Evolutionary conservation across 208 protist species (phyloP), one percentile per base, ranked within the genome.

Genomic region (Leishmania amazonensis): DNA sequence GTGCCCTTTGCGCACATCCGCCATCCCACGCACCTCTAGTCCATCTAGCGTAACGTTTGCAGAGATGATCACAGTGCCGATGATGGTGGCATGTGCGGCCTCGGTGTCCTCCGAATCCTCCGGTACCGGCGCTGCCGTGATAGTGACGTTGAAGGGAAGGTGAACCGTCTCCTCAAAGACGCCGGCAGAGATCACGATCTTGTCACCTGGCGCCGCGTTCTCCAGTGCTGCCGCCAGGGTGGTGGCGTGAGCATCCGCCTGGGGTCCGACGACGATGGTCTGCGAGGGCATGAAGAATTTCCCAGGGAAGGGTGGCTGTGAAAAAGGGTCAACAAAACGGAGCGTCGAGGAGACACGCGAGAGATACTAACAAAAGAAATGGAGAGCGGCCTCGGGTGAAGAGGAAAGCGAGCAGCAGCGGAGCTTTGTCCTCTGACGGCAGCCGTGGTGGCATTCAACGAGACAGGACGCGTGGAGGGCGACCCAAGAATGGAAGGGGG

Each of bases 1-100:
- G 73, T 93, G 88, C 17, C 93, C 95, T 71, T 90, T 92, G 40
- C 92, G 92, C 68, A 98, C 85, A 78, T 96, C 94, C 42, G 97
- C 84, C 65, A 84, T 86, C 5, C 90, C 90, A 67, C 84, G 80
- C 51, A 98, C 81, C 64, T 96, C 85, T 0, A 97, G 24, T 11
- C 84, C 71, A 60, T 83, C 79, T 21, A 98, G 68, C 35, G 82
- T 91, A 4, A 81, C 90, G 73, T 90, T 93, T 28, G 85, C 90
- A 19, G 71, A 83, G 75, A 88, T 85, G 8, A 96, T 75, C 42
- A 96, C 81, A 71, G 88, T 86, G 42, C 85, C 89, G 13, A 95
- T 86, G 35, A 91, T 64, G 45, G 86, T 88, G 0, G 85, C 72
- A 15, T 85, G 83, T 54, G 76, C 79, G 17, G 75, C 42, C 3